These are phyloP conservation scores for Chaetomium globosum DNA, from an alignment of 2,329 filamentous ascomycete species.

Conservation along the genomic window DNA sequence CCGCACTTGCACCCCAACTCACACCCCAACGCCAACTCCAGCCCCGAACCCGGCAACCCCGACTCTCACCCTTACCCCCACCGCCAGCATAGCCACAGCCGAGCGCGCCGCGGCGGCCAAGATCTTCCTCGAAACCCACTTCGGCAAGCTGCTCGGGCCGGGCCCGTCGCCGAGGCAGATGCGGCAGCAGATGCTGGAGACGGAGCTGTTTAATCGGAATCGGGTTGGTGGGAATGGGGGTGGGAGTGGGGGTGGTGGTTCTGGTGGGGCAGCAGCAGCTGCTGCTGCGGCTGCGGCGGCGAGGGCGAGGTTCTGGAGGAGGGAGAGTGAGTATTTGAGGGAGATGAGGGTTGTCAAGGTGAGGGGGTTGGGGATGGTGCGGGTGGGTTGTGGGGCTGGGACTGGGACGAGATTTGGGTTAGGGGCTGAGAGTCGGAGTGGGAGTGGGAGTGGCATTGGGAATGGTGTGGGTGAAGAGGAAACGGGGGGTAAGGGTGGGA, in stretches of 20 bases:
- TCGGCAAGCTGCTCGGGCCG: constrained; percentile 66
- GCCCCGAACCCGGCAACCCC: no score
- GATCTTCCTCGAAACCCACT: constrained; percentile 83
- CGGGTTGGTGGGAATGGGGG: neutral
- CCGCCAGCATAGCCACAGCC: constrained; percentile 59
- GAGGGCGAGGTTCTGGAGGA: constrained; percentile 61
- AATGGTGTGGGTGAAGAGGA: neutral
- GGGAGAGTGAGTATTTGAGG: constrained; percentile 75
- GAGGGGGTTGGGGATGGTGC: constrained; percentile 50
- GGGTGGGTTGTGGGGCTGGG: neutral
- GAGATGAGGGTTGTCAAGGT: constrained; percentile 71
- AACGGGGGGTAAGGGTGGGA: neutral
- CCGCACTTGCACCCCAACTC: constrained; percentile 40
- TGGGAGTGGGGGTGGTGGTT: constrained; percentile 15
- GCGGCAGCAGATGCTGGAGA: constrained; percentile 65
- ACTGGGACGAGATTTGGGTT: neutral
- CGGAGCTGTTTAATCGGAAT: constrained; percentile 57
- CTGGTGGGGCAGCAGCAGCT: constrained; percentile 39
- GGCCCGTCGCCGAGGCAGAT: constrained; percentile 60
- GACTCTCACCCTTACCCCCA: constrained; percentile 40
- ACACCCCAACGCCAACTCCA: no score
- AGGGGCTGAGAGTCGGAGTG: constrained; percentile 36
- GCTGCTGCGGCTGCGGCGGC: constrained; percentile 52
- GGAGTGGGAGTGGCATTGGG: neutral
- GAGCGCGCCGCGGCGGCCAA: constrained; percentile 81